phyloP scores from a whole-genome alignment of 2,329 filamentous ascomycete species.

The Lecanicillium sp. region DNA sequence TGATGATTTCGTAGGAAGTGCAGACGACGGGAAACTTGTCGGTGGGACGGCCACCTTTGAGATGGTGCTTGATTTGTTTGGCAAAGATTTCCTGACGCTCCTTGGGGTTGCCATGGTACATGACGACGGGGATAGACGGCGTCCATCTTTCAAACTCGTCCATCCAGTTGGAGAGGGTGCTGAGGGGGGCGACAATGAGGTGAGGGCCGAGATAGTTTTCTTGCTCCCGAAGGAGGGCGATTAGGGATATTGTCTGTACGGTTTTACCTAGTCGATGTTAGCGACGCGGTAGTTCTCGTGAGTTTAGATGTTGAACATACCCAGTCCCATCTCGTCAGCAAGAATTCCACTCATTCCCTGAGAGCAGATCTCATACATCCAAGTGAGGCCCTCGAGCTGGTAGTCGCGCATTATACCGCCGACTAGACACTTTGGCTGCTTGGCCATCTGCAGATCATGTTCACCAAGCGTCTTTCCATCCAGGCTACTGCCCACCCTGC shows the following conservation, averaged over 20 bases:
- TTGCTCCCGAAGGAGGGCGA: constrained; percentile 81
- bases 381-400: constrained; percentile 88
- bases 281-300: not conserved
- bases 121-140: constrained; percentile 76
- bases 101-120: constrained; percentile 82
- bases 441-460: constrained; percentile 68
- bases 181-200: constrained; percentile 82
- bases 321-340: constrained; percentile 89
- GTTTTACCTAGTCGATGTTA: constrained; percentile 61
- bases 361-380: constrained; percentile 76
- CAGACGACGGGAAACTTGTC: constrained; percentile 82
- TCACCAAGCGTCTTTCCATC: constrained; percentile 55
- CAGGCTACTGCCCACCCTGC: constrained; percentile 54
- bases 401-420: constrained; percentile 92
- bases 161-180: constrained; percentile 92
- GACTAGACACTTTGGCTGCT: constrained; percentile 77
- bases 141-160: constrained; percentile 91
- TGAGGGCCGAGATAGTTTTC: constrained; percentile 81
- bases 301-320: constrained; percentile 29
- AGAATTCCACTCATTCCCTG: constrained; percentile 89
- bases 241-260: constrained; percentile 80
- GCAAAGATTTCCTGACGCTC: constrained; percentile 71
- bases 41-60: constrained; percentile 53
- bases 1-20: constrained; percentile 93
- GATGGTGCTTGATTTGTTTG: constrained; percentile 63